Evolutionary conservation across 2,329 filamentous ascomycete species (phyloP).

Genomic region (Trichophyton rubrum): DNA sequence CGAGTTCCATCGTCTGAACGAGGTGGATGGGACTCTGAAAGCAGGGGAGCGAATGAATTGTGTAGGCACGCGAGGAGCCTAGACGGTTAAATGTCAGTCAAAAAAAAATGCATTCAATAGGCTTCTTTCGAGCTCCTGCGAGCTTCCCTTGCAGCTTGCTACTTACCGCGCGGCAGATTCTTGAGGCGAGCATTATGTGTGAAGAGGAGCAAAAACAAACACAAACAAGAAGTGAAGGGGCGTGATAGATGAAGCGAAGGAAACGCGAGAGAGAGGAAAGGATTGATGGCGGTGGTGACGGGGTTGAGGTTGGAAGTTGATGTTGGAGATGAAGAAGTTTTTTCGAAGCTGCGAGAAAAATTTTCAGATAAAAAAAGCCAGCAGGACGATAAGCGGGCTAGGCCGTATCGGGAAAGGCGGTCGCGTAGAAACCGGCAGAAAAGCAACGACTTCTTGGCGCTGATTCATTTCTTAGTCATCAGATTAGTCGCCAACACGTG

Average conservation of each 20-base stretch:
- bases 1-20: constrained; percentile 50
- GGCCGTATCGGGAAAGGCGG: constrained; percentile 6
- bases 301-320: constrained; percentile 8
- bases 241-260: constrained; percentile 19
- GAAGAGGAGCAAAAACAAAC: constrained; percentile 18
- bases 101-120: not conserved
- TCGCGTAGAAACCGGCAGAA: constrained; percentile 3
- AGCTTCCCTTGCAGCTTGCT: constrained; percentile 4
- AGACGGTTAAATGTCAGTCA: not conserved
- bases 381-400: constrained; percentile 5
- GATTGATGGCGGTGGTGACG: constrained; percentile 15
- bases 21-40: constrained; percentile 56
- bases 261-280: constrained; percentile 15
- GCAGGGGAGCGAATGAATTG: constrained; percentile 55
- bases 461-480: not conserved
- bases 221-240: constrained; percentile 21
- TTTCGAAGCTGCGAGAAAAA: constrained; percentile 12
- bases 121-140: not conserved
- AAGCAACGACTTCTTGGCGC: not conserved
- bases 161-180: constrained; percentile 62
- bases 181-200: constrained; percentile 57
- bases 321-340: constrained; percentile 20
- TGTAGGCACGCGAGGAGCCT: constrained; percentile 69
- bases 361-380: constrained; percentile 7
- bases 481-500: not conserved